Evolutionary conservation across 1,284 basidiomycete genomes (phyloP).

Genomic region (Coriolopsis trogii): DNA sequence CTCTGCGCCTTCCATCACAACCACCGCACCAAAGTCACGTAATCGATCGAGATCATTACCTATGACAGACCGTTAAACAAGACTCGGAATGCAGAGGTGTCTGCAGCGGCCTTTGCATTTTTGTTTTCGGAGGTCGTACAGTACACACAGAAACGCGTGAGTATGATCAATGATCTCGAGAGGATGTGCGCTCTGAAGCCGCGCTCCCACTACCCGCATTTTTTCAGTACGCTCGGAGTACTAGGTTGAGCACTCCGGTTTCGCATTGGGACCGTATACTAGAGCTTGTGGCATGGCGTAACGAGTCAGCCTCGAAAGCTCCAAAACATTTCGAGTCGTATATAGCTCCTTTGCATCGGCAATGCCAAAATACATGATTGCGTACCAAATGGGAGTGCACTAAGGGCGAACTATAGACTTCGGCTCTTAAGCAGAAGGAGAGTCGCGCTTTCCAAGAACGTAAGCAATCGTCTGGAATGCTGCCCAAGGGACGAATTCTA

Average conservation of each 20-base stretch:
- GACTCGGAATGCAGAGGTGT: slow-evolving; percentile 80
- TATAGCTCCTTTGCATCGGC: no score
- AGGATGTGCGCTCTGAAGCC: slow-evolving; percentile 52
- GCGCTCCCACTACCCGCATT: no score
- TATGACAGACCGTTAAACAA: slow-evolving; percentile 88
- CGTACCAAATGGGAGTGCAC: slow-evolving; percentile 14
- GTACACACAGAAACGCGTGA: slow-evolving; percentile 94
- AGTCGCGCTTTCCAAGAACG: slow-evolving; percentile 52
- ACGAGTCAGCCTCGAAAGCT: slow-evolving; percentile 71
- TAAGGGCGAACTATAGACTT: slow-evolving; percentile 10
- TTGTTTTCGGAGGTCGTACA: slow-evolving; percentile 91
- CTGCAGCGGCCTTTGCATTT: slow-evolving; percentile 82
- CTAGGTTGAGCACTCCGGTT: slow-evolving; percentile 93
- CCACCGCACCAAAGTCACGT: slow-evolving; percentile 44
- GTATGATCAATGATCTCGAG: slow-evolving; percentile 94
- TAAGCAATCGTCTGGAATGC: slow-evolving; percentile 53
- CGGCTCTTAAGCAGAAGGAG: slow-evolving; percentile 39
- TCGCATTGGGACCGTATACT: slow-evolving; percentile 85
- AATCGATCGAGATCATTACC: slow-evolving; percentile 69
- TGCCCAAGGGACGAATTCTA: slow-evolving; percentile 64
- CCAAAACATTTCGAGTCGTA: no score
- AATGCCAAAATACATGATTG: slow-evolving; percentile 21
- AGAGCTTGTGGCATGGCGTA: slow-evolving; percentile 75
- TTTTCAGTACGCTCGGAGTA: no score
- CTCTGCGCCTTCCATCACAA: slow-evolving; percentile 52